Conservation (phyloP, 2,329 filamentous ascomycete species). For the Colletotrichum sidae region DNA sequence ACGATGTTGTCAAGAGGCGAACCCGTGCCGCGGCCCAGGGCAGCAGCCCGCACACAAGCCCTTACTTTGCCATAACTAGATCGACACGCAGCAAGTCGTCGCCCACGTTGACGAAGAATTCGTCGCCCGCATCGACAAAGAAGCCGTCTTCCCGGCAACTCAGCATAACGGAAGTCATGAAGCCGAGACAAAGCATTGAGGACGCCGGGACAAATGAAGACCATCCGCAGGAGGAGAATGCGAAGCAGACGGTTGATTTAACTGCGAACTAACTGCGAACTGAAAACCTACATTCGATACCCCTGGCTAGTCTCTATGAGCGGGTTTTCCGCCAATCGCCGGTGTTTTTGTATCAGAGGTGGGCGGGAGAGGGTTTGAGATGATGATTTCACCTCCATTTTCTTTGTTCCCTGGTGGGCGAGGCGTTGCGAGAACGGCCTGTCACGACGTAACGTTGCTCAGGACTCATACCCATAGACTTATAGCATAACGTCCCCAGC, state of each 20-base stretch:
- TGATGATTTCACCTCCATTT: not conserved
- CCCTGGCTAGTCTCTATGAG: not conserved
- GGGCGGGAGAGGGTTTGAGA: too few species aligned
- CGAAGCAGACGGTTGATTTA: too few species aligned
- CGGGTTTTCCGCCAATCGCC: too few species aligned
- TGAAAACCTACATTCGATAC: slow-evolving; percentile 4
- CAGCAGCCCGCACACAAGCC: slow-evolving; percentile 1
- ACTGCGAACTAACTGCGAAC: too few species aligned
- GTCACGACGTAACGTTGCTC: slow-evolving; percentile 11
- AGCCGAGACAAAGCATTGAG: slow-evolving; percentile 20
- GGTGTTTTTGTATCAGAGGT: too few species aligned
- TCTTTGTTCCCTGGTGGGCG: not conserved
- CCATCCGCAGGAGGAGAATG: too few species aligned
- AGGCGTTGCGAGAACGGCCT: slow-evolving; percentile 10
- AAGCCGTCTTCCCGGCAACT: not conserved
- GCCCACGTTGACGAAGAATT: not conserved
- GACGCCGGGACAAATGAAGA: slow-evolving; percentile 1
- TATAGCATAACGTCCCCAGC: slow-evolving; percentile 10
- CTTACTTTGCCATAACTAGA: not conserved
- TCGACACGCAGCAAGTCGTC: not conserved
- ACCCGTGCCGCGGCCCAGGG: not conserved
- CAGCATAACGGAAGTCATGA: not conserved
- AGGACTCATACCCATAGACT: slow-evolving; percentile 25
- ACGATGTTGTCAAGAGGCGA: slow-evolving; percentile 1
- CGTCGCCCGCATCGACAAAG: not conserved